Evolutionary conservation across 2,329 filamentous ascomycete species (phyloP), one percentile per base, ranked within the genome.

Genomic region (Aureobasidium pullulans): DNA sequence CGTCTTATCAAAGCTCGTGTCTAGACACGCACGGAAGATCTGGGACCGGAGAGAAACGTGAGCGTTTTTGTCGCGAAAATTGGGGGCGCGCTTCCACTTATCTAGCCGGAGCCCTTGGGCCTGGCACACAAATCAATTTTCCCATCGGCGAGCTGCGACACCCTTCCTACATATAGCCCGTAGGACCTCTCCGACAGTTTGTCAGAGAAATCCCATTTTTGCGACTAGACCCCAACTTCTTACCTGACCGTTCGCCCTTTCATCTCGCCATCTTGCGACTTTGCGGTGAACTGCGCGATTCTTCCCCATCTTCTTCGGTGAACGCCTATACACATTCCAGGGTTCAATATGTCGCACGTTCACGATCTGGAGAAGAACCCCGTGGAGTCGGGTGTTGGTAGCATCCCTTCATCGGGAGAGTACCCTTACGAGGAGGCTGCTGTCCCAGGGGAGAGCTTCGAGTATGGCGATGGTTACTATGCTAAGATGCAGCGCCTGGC

Each of bases 401-500:
- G 69, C 66, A 50, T 62, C 57, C 8, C 60, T 62, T 29, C 59
- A 42, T 19, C 48, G 61, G 60, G 66, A 47, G 60, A 67, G 60
- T 64, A 63, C 23, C 57, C 60, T 15, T 63, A 63, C 49, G 72
- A 74, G 29, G 74, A 75, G 62, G 75, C 75, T 50, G 81, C 80
- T 11, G 80, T 86, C 3, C 76, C 77, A 3, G 81, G 81, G 28
- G 81, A 86, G 66, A 81, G 73, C 62, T 85, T 87, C 64, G 77
- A 79, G 61, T 75, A 81, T 61, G 84, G 83, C 60, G 71, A 81
- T 66, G 76, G 76, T 37, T 66, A 75, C 60, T 84, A 83, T 66
- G 84, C 82, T 16, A 83, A 77, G 67, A 63, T 84, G 0, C 85
- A 87, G 70, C 79, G 83, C 32, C 66, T 88, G 13, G 86, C 85